Evolutionary conservation across 2,329 filamentous ascomycete genomes (phyloP).

Genomic region (Aureobasidium sp.): DNA sequence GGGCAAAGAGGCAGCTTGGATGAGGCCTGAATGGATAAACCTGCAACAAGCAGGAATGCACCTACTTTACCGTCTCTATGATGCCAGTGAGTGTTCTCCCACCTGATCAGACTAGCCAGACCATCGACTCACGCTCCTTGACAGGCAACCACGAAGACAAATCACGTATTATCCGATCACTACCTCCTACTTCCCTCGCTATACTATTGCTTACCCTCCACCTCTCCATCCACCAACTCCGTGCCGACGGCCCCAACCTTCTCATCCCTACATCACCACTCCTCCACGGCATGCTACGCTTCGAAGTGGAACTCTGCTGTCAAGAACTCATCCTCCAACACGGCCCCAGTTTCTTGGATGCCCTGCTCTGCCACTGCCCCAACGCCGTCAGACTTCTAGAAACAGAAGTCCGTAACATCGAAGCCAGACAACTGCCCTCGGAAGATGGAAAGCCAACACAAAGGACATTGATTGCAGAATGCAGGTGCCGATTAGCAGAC

Average conservation of each 20-base stretch:
- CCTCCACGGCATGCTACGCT: slow-evolving; percentile 14
- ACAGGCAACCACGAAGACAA: slow-evolving; percentile 11
- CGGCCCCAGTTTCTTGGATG: slow-evolving; percentile 24
- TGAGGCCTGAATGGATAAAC: slow-evolving; percentile 23
- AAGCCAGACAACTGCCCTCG: background rate
- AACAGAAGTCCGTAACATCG: background rate
- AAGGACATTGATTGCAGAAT: slow-evolving; percentile 8
- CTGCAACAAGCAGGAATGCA: slow-evolving; percentile 26
- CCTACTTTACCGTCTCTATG: slow-evolving; percentile 25
- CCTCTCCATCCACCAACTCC: slow-evolving; percentile 23
- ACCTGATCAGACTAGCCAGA: background rate
- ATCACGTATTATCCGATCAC: slow-evolving; percentile 19
- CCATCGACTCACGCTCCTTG: background rate
- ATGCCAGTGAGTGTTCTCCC: slow-evolving; percentile 14
- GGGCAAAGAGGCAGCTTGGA: slow-evolving; percentile 23
- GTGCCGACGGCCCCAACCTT: slow-evolving; percentile 24
- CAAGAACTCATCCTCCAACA: slow-evolving; percentile 26
- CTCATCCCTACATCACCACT: slow-evolving; percentile 16
- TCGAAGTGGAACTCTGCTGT: slow-evolving; percentile 25
- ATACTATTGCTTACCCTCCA: slow-evolving; percentile 26
- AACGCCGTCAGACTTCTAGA: background rate
- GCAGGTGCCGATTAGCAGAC: background rate
- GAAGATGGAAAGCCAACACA: background rate
- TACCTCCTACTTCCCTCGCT: slow-evolving; percentile 25
- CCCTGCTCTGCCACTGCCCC: slow-evolving; percentile 16